phyloP scores from a whole-genome alignment of 139 green algal genomes.

The Tetraselmis striata region DNA sequence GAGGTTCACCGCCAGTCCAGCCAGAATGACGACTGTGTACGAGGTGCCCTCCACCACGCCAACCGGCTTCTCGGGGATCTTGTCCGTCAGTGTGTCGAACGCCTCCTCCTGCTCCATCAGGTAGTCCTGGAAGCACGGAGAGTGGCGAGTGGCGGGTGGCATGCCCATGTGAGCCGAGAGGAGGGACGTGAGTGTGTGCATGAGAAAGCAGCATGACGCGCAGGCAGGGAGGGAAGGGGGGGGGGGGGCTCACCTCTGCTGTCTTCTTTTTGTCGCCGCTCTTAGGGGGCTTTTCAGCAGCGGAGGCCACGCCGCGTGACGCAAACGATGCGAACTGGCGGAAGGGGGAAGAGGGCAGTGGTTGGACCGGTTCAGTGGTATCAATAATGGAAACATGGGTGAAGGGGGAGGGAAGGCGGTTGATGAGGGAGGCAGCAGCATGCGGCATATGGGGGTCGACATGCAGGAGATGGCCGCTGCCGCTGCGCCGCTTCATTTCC shows the following conservation, averaged over 20 bases:
- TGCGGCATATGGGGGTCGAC: too few species aligned
- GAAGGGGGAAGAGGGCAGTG: background rate
- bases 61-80: slow-evolving; percentile 86
- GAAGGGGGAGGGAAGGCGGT: background rate
- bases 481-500: too few species aligned
- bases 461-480: too few species aligned
- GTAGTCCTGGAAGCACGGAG: background rate
- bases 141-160: too few species aligned
- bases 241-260: background rate
- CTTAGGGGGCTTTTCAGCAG: background rate
- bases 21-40: slow-evolving; percentile 85
- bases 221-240: too few species aligned
- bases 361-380: background rate
- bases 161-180: too few species aligned
- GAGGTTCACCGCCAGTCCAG: slow-evolving; percentile 60
- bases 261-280: background rate
- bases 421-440: too few species aligned
- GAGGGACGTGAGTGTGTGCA: too few species aligned
- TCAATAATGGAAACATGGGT: background rate
- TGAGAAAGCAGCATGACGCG: too few species aligned
- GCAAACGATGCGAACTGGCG: background rate
- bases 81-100: slow-evolving; percentile 64
- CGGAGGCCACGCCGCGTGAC: background rate
- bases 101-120: background rate
- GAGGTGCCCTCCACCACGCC: slow-evolving; percentile 79